Evolutionary conservation across 2,329 filamentous ascomycete genomes (phyloP), one percentile per base, ranked within the genome.

Genomic region (Fusarium mexicanum): DNA sequence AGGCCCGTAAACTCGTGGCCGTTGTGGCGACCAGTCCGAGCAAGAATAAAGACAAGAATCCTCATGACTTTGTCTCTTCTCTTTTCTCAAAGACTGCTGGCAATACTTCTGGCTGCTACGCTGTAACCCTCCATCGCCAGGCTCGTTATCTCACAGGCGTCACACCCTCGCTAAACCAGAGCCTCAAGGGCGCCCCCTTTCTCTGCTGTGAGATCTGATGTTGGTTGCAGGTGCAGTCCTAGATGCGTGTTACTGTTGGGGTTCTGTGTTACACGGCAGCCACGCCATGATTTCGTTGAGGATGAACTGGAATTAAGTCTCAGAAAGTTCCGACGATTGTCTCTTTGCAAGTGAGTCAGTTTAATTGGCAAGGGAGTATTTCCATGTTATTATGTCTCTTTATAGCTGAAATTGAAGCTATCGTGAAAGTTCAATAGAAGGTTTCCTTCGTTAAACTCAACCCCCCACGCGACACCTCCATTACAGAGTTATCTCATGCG

Each of bases 111-210:
- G 44, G 48, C 26, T 60, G 40, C 61, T 67, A 22, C 46, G 44
- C 55, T 72, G 67, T 29, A 61, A 71, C 72, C 72, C 64, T 66
- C 67, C 71, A 61, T 64, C 60, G 50, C 38, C 58, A 55, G 64
- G 65, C 53, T 47, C 54, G 46, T 71, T 69, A 74, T 74, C 71
- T 74, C 38, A 47, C 66, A 65, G 61, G 64, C 68, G 43, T 73
- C 72, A 75, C 72, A 74, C 72, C 72, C 61, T 74, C 61, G 61
- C 65, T 57, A 64, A 64, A 24, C 40, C 57, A 69, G 72, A 74
- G 72, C 61, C 72, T 75, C 72, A 74, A 74, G 40, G 69, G 50
- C 58, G 37, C 47, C 48, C 43, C 57, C 43, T 64, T 69, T 67
- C 62, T 38, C 51, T 51, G 44, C 62, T 58, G 67, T 66, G 53